Base-by-base conservation (phyloP, 192 early-diverging fungal genomes). In the Thamnidium elegans region DNA sequence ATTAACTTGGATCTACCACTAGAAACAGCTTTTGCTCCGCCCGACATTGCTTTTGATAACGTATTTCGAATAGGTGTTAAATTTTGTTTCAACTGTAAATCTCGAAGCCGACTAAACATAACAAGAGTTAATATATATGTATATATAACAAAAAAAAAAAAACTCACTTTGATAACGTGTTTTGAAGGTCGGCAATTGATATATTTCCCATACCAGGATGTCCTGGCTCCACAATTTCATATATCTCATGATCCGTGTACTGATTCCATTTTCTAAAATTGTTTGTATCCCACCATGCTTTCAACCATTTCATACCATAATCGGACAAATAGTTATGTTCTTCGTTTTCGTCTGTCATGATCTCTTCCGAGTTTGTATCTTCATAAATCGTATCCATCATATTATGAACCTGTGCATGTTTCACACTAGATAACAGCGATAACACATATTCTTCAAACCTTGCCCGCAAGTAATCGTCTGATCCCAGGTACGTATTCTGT, bases 371-470 rank as follows among this genome's bases (percentile, higher is more conserved):
- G 23, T 55, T 63, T 17, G n/a, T 47, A 19, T 39, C 55, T 11
- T 43, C 53, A 20, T n/a, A 31, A 7, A 21, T 72, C 13, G n/a
- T 32, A 26, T 43, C 63, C 3, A 76, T 60, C 3, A 65, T 21
- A 39, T 79, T 67, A 14, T 70, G 65, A 23, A 60, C 69, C 50
- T 82, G 83, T 1, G 82, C 72, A 46, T 83, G 74, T 51, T 88
- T 89, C 21, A 85, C 80, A 21, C 86, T 87, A 1, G 84, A 81
- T n/a, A 92, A 69, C 15, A 92, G 65, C 0, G 85, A 80, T 43
- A 86, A 63, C 1, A 91, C 73, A 65, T 92, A 92, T 50, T 81
- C 75, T 77, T 92, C 91, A 63, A 92, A 91, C 34, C 87, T 79
- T 20, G 82, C 75, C 15, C 91, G 80, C 42, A 92, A 79, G 65